Percentiles rank a stretch among this genome's conserved stretches.
Evolutionary conservation across 2,329 filamentous ascomycete species (phyloP).

Genomic region (Aureobasidium zeae): DNA sequence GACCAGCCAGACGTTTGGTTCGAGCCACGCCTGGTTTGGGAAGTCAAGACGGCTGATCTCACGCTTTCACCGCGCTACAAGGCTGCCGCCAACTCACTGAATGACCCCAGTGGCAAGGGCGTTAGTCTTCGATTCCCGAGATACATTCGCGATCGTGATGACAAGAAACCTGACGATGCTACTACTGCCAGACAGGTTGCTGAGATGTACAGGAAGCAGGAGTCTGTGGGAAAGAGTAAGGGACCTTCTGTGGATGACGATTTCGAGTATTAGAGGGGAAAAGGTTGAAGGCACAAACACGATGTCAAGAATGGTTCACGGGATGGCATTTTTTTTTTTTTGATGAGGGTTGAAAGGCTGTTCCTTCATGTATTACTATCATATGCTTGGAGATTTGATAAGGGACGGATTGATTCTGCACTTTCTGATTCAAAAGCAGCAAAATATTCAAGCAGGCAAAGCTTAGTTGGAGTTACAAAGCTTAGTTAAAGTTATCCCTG

Average conservation of each 20-base stretch:
- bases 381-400: too few species aligned
- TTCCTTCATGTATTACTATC: too few species aligned
- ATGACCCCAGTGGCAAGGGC: conserved; percentile 60
- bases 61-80: conserved; percentile 89
- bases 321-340: too few species aligned
- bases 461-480: too few species aligned
- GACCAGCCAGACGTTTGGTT: conserved; percentile 99
- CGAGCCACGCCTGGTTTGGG: conserved; percentile 89
- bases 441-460: too few species aligned
- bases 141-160: conserved; percentile 84
- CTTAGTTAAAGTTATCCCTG: too few species aligned
- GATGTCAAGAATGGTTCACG: too few species aligned
- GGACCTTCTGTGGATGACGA: conserved; percentile 86
- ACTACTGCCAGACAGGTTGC: conserved; percentile 77
- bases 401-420: too few species aligned
- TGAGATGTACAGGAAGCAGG: conserved; percentile 95
- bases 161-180: conserved; percentile 91
- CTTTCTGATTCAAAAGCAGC: too few species aligned
- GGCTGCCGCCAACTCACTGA: conserved; percentile 53
- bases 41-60: conserved; percentile 92
- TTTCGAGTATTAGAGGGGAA: conserved; percentile 69
- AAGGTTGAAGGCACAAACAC: too few species aligned
- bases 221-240: conserved; percentile 79
- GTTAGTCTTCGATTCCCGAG: conserved; percentile 85
- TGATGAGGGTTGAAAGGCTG: too few species aligned